phyloP scores from a whole-genome alignment of 352 stramenopile genomes.

The Thraustochytrium sp. region DNA sequence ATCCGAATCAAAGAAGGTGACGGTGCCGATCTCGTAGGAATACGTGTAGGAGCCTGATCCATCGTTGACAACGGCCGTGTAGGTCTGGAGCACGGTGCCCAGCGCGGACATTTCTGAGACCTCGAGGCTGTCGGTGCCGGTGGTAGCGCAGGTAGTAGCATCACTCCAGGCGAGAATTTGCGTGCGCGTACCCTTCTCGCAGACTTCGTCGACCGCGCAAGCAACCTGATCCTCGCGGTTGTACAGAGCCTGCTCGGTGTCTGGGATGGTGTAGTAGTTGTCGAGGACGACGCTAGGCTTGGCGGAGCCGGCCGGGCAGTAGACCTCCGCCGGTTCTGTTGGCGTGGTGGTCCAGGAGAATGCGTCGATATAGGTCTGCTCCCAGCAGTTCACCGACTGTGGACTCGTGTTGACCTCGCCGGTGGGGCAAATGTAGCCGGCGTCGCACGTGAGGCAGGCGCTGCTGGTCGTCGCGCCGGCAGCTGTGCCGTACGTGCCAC shows the following conservation, averaged over 20 bases:
- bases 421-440: conserved; percentile 33
- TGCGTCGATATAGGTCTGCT: background rate
- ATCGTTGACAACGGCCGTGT: background rate
- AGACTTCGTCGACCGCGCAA: conserved; percentile 2
- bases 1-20: background rate
- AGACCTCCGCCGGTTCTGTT: background rate
- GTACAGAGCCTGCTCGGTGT: background rate
- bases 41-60: background rate
- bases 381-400: conserved; percentile 35
- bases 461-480: background rate
- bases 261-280: conserved; percentile 7
- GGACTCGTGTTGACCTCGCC: conserved; percentile 7
- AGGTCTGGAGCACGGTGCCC: background rate
- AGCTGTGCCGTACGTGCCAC: background rate
- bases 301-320: conserved; percentile 20
- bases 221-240: background rate
- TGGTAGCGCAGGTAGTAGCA: background rate
- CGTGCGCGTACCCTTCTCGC: background rate
- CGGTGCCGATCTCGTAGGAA: background rate
- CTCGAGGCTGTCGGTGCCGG: background rate
- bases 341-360: background rate
- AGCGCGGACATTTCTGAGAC: conserved; percentile 8
- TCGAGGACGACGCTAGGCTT: background rate
- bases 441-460: background rate
- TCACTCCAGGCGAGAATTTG: background rate